phyloP scores from a whole-genome alignment of 2,329 filamentous ascomycete genomes.

The Xenosphaeropsis pyriputrescens region DNA sequence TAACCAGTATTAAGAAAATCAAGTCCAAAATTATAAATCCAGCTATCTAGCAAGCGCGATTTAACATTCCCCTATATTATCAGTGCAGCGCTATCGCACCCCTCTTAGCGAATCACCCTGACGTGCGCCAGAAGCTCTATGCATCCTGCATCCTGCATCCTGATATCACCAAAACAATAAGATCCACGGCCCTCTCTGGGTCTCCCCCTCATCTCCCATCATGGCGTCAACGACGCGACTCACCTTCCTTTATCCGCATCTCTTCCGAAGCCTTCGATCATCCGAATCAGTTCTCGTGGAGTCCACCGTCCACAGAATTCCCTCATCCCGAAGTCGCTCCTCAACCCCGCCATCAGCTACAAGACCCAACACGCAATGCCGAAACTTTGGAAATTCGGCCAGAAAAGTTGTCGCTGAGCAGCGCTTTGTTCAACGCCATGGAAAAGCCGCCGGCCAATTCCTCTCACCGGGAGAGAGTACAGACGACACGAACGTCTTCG shows the following conservation, averaged over 20 bases:
- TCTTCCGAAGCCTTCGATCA: constrained; percentile 39
- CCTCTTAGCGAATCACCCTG: too few relatives aligned
- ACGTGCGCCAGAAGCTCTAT: too few relatives aligned
- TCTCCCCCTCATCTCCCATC: too few relatives aligned
- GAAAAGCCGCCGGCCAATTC: constrained; percentile 43
- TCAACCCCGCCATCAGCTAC: constrained; percentile 23
- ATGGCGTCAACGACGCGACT: constrained; percentile 38
- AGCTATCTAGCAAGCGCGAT: too few relatives aligned
- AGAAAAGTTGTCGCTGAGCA: constrained; percentile 15
- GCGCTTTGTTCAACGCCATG: constrained; percentile 37
- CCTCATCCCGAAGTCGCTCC: constrained; percentile 8
- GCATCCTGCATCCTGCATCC: too few relatives aligned
- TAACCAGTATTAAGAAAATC: too few relatives aligned
- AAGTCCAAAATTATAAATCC: too few relatives aligned
- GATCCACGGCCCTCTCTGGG: too few relatives aligned
- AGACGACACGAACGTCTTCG: constrained; percentile 7
- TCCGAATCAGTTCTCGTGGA: constrained; percentile 23
- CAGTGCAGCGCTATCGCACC: too few relatives aligned
- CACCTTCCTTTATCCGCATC: constrained; percentile 53
- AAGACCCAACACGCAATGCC: constrained; percentile 9
- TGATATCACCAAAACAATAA: too few relatives aligned
- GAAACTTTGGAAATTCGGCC: too few relatives aligned
- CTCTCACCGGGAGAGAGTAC: constrained; percentile 16
- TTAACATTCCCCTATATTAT: too few relatives aligned
- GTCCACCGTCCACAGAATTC: constrained; percentile 18